These are phyloP conservation scores for Coniochaeta sp. DNA, from an alignment of 2,329 filamentous ascomycete species.

Conservation along the genomic window DNA sequence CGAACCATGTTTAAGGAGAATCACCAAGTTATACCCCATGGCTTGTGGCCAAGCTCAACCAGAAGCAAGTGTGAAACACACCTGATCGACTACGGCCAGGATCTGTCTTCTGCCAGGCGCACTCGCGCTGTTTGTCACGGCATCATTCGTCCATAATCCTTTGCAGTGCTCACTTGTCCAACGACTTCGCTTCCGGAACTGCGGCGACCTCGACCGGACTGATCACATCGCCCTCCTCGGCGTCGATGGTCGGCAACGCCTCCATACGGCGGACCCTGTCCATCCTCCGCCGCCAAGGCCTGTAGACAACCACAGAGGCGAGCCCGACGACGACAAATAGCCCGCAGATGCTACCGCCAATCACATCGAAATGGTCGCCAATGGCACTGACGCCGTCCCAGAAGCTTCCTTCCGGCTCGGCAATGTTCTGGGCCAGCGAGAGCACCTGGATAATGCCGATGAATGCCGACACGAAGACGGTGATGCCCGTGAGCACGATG, in stretches of 20 bases:
- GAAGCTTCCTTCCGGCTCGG: conserved; percentile 67
- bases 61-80: no score
- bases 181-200: neutral
- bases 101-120: no score
- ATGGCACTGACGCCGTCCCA: conserved; percentile 80
- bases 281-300: conserved; percentile 62
- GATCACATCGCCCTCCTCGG: neutral
- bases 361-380: conserved; percentile 76
- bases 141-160: no score
- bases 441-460: conserved; percentile 84
- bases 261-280: conserved; percentile 14
- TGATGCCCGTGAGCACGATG: conserved; percentile 76
- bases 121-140: no score
- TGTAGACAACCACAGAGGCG: conserved; percentile 67
- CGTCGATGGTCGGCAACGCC: neutral
- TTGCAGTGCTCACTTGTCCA: neutral
- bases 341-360: conserved; percentile 81
- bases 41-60: no score
- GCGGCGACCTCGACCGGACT: neutral
- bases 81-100: no score
- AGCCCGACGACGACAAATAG: conserved; percentile 73
- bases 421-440: conserved; percentile 69
- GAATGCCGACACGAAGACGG: conserved; percentile 73
- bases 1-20: no score
- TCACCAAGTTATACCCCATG: no score